Percentiles rank a stretch among this genome's conserved stretches.
Conservation (phyloP, 768 basidiomycete species). For the Suillus hirtellus region DNA sequence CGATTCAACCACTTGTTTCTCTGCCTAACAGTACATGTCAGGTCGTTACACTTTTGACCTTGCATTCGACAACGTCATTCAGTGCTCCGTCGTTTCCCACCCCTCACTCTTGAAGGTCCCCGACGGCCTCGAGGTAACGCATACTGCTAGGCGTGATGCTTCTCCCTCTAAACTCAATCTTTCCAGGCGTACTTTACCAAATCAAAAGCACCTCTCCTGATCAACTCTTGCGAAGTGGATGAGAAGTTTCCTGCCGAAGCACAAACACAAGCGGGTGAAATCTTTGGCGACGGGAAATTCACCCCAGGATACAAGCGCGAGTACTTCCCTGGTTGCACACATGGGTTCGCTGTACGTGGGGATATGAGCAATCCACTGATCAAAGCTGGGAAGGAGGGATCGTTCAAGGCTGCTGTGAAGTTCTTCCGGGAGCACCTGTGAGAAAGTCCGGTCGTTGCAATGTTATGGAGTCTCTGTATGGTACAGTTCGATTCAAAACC, state of each 20-base stretch:
- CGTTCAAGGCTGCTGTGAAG: conserved; percentile 58
- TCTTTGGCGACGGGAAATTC: conserved; percentile 41
- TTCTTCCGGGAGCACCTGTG: conserved; percentile 46
- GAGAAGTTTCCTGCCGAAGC: conserved; percentile 32
- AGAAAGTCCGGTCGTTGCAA: neutral
- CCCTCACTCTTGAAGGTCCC: conserved; percentile 45
- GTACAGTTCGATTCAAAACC: neutral
- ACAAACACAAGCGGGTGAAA: conserved; percentile 36
- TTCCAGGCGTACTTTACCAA: conserved; percentile 32
- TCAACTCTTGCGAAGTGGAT: conserved; percentile 42
- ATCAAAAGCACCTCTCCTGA: conserved; percentile 42
- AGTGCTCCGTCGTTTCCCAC: conserved; percentile 44
- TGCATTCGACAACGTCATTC: conserved; percentile 40
- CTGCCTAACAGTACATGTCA: conserved; percentile 9
- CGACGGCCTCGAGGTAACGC: conserved; percentile 37
- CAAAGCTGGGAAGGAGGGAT: conserved; percentile 64
- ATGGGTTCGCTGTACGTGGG: conserved; percentile 56
- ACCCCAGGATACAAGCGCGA: conserved; percentile 47
- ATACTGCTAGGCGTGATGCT: neutral
- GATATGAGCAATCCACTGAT: conserved; percentile 47
- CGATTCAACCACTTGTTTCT: neutral
- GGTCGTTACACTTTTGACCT: conserved; percentile 47
- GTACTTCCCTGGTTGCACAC: conserved; percentile 48
- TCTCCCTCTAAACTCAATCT: neutral
- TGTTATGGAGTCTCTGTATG: neutral